Conservation (phyloP, 176 grass and related monocot genomes). For the Musa beccarii region DNA sequence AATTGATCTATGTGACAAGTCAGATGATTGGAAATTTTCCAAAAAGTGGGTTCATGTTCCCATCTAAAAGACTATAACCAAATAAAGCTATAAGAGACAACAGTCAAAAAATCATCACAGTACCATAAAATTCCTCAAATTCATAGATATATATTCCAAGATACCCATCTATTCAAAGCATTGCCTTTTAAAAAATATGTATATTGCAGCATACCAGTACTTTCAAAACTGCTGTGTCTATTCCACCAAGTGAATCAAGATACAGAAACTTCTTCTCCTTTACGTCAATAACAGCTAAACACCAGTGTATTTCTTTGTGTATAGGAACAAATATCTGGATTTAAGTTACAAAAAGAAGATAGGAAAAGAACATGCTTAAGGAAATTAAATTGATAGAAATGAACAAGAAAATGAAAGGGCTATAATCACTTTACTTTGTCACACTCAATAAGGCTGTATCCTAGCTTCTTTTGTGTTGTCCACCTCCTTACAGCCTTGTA, state of each 20-base stretch:
- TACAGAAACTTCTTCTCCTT: constrained; percentile 84
- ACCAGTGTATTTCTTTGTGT: constrained; percentile 97
- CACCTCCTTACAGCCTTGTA: constrained; percentile 84
- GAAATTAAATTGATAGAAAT: neutral
- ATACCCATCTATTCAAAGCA: neutral
- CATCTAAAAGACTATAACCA: no score
- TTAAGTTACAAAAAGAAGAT: constrained; percentile 14
- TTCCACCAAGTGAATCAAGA: constrained; percentile 90
- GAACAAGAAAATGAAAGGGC: constrained; percentile 18
- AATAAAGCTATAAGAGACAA: no score
- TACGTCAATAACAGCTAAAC: constrained; percentile 86
- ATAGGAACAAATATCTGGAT: constrained; percentile 89
- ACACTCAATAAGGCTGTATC: constrained; percentile 79
- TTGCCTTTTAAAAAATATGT: neutral
- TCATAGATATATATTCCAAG: neutral
- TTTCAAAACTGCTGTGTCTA: constrained; percentile 47
- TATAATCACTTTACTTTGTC: constrained; percentile 59
- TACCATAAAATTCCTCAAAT: no score
- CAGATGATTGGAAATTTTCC: no score
- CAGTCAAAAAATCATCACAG: no score
- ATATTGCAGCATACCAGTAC: constrained; percentile 41
- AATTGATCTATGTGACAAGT: no score
- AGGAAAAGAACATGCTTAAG: constrained; percentile 14
- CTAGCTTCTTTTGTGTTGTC: constrained; percentile 86
- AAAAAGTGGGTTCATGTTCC: no score